Base-by-base conservation (phyloP, 306 rosid species). In the Citrullus mucosospermus region DNA sequence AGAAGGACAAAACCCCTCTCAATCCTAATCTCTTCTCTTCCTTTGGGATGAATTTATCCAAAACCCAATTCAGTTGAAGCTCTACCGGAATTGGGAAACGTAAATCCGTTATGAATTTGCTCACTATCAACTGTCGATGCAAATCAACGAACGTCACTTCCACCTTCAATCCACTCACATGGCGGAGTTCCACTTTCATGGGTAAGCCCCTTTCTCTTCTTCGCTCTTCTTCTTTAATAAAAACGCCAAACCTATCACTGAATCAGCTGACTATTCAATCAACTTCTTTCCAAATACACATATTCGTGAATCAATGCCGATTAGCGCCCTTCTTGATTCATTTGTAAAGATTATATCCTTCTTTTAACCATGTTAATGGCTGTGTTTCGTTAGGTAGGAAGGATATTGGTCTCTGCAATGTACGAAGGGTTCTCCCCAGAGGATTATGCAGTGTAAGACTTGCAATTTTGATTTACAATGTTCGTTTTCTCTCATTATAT, bases 381-480 rank as follows among this genome's bases (percentile, higher is more conserved):
- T 34, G 65, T 67, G 55, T 84, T 50, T 63, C 70, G 50, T 73
- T 83, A 87, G 91, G 87, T 62, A 84, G 85, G 79, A 81, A 80
- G 25, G 70, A 44, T 43, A 17, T 44, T 81, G 82, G 75, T 44
- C 56, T 81, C 44, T 75, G 56, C 55, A 70, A 60, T 72, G 16
- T 28, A 38, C 84, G 81, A 13, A 84, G 76, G 77, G 51, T 48
- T 84, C 77, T 82, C 15, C 80, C 81, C 20, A 30, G 78, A 56
- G 81, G 77, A 66, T 72, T 48, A 6, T 59, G 44, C 84, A 79
- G 38, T 60, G 89, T 87, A 84, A 82, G 87, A 67, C 48, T 85
- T 83, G 44, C 58, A 18, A 18, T 65, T 4, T 36, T 58, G 25
- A 36, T 51, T 48, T 70, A 38, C 17, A 54, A 58, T 68, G 43